Conservation (phyloP, 305 asterid genomes). For the Fraxinus latifolia region DNA sequence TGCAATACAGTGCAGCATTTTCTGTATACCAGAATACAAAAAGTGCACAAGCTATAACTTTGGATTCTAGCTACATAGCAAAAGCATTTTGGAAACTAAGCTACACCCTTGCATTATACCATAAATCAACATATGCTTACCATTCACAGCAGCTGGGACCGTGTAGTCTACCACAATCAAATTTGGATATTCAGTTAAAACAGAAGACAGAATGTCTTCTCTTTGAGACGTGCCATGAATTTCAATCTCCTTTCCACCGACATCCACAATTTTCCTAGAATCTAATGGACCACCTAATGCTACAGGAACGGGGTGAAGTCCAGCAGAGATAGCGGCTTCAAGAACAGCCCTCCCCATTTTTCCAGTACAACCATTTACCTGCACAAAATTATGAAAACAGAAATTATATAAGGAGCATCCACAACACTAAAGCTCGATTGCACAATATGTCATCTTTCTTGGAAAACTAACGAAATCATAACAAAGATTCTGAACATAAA, state of each 20-base stretch:
- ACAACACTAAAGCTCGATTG: neutral
- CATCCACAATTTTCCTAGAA: constrained; percentile 60
- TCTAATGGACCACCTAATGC: constrained; percentile 75
- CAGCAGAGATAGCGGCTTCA: constrained; percentile 84
- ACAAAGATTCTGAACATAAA: neutral
- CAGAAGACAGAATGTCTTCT: constrained; percentile 49
- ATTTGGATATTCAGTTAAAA: constrained; percentile 52
- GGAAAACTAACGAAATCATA: neutral
- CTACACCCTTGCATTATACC: neutral
- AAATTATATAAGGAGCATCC: neutral
- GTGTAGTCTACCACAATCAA: constrained; percentile 86
- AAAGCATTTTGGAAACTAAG: neutral
- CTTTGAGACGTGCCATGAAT: constrained; percentile 64
- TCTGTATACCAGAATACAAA: constrained; percentile 37
- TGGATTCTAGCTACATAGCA: neutral
- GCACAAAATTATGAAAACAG: constrained; percentile 10
- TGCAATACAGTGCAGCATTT: constrained; percentile 79
- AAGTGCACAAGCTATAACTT: neutral
- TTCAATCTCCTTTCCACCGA: constrained; percentile 65
- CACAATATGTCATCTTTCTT: neutral
- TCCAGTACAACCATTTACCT: constrained; percentile 92
- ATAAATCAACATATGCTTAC: constrained; percentile 31
- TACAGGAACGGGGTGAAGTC: constrained; percentile 64
- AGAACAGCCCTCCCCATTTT: constrained; percentile 94
- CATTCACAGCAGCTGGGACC: constrained; percentile 76